A percentile compares a stretch with the other conserved stretches of the same genome.
Evolutionary conservation across 2,329 filamentous ascomycete genomes (phyloP).

Genomic region (Aspergillus sp.): DNA sequence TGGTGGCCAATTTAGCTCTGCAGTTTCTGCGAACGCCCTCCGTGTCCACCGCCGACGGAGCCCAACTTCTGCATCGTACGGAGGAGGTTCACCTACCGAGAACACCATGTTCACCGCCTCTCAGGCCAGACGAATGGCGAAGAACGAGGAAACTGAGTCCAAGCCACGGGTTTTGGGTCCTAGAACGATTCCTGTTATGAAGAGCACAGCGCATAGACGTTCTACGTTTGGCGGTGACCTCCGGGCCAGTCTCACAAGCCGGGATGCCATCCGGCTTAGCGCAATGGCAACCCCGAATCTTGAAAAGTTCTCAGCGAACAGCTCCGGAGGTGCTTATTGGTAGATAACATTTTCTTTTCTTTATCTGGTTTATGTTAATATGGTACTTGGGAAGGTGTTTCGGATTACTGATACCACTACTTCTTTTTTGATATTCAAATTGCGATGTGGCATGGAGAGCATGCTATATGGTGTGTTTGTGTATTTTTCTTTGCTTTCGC

Average conservation of each 20-base stretch:
- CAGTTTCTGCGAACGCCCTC: conserved; percentile 31
- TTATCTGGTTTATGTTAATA: conserved; percentile 11
- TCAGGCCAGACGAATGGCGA: conserved; percentile 61
- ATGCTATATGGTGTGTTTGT: conserved; percentile 3
- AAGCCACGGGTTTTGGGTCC: conserved; percentile 56
- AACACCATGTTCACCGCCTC: conserved; percentile 58
- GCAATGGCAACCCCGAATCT: conserved; percentile 29
- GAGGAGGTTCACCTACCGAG: conserved; percentile 49
- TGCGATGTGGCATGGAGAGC: not conserved
- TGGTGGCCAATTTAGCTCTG: conserved; percentile 34
- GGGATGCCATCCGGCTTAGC: conserved; percentile 35
- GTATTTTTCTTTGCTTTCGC: conserved; percentile 1
- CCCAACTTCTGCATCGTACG: conserved; percentile 43
- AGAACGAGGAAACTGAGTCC: conserved; percentile 50
- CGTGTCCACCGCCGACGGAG: conserved; percentile 50
- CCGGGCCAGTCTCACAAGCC: conserved; percentile 30
- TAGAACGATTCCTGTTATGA: conserved; percentile 52
- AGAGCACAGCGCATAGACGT: conserved; percentile 40
- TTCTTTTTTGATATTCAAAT: conserved; percentile 7
- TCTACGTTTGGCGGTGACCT: conserved; percentile 38
- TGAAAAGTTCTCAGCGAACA: conserved; percentile 24
- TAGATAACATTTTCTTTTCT: conserved; percentile 14
- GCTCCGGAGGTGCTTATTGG: conserved; percentile 18
- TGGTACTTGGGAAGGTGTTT: conserved; percentile 19
- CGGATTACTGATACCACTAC: conserved; percentile 24